Percentiles rank a stretch among this genome's conserved stretches.
Evolutionary conservation across 2,329 filamentous ascomycete genomes (phyloP).

Genomic region (Trichoderma afroharzianum): DNA sequence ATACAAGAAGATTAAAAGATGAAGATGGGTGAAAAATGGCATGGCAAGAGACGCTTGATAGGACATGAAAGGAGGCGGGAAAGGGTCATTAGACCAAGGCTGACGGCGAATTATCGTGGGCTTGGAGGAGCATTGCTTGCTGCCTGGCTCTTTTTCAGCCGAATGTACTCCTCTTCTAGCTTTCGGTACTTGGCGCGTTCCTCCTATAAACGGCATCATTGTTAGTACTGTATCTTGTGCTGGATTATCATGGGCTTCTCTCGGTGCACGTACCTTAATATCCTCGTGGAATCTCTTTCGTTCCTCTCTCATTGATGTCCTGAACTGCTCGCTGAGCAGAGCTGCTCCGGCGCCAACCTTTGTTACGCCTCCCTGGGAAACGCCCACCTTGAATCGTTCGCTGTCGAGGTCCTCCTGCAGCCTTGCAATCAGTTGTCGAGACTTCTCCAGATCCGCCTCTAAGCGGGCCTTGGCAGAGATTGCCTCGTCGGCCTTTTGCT

Average conservation of each 20-base stretch:
- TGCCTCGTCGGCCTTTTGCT: constrained; percentile 36
- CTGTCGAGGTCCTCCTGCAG: constrained; percentile 51
- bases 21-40: background rate
- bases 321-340: constrained; percentile 55
- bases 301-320: constrained; percentile 54
- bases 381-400: constrained; percentile 44
- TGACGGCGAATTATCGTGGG: constrained; percentile 29
- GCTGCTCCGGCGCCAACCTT: constrained; percentile 43
- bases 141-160: constrained; percentile 41
- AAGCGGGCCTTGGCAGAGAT: constrained; percentile 34
- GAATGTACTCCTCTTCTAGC: constrained; percentile 49
- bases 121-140: constrained; percentile 43
- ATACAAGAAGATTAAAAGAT: constrained; percentile 19
- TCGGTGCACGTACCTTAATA: constrained; percentile 40
- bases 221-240: background rate
- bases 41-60: constrained; percentile 6
- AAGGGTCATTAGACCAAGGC: background rate
- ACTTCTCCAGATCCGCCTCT: constrained; percentile 39
- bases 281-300: constrained; percentile 56
- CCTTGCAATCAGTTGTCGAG: constrained; percentile 36
- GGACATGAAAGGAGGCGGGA: background rate
- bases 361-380: constrained; percentile 31
- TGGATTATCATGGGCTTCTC: background rate
- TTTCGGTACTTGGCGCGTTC: constrained; percentile 47
- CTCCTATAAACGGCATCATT: constrained; percentile 38